Base-by-base conservation (phyloP, 306 rosid genomes). In the Inga oerstediana region DNA sequence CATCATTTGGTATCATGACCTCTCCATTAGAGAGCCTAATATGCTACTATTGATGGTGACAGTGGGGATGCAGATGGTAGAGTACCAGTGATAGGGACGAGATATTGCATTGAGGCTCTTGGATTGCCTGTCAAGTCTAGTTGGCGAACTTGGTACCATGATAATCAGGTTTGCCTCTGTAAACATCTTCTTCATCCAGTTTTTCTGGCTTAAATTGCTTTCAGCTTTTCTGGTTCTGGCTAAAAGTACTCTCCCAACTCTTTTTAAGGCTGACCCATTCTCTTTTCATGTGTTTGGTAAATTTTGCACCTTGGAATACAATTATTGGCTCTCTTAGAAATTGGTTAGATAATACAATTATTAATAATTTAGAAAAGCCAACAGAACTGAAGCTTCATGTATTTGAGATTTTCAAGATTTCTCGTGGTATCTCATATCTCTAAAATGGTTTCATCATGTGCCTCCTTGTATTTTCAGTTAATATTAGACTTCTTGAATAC, bases 41-140 rank as follows among this genome's bases (percentile, higher is more conserved):
- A 22, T n/a, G 32, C 20, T 72, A 12, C 22, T 24, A 44, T 72
- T 22, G 56, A 8, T 72, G 41, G 39, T 75, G 30, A 84, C 85
- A 89, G 91, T 79, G 93, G 91, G 69, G 93, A 89, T 37, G 68
- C 89, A 66, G 93, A 89, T 82, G 93, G 89, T 20, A 87, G 88
- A 77, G 4, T 86, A 32, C 93, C 91, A 0, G 89, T 88, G 39
- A 86, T 87, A 61, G 93, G 91, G 44, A 85, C 93, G 78, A 79
- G 89, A n/a, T 87, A 87, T 52, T 84, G 93, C 37, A 17, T 86
- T 69, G 93, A 89, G n/a, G 87, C 89, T 79, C 84, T 89, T 3
- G 85, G 87, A 16, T 86, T 89, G 20, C 72, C 88, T 74, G 76
- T 89, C 61, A 87, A 87, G 12, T 84, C 93, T 20, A 65, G 74